Evolutionary conservation across 169 alveolate genomes (phyloP), one percentile per base, ranked within the genome.

Genomic region (Cryptosporidium xiaoi): DNA sequence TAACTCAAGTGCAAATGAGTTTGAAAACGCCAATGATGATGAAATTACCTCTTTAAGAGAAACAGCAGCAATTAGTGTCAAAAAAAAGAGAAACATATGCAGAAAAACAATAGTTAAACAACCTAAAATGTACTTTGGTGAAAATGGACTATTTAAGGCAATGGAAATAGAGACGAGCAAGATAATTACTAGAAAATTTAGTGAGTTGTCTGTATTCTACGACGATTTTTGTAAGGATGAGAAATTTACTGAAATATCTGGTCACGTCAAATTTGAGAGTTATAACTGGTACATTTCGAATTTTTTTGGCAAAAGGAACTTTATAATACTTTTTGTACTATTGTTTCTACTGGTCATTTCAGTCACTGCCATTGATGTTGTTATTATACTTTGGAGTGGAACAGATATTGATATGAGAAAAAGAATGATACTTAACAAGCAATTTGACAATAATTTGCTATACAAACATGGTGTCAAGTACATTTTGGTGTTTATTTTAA

Each of bases 351-450:
- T 77, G 3, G 31, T 71, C 6, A n/a, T 77, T 27, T 40, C 48
- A 8, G 50, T 62, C 13, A 56, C 31, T 29, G 40, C 50, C 3
- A 56, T 77, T 46, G 71, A 77, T 40, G 44, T 44, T 10, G 44
- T 77, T 16, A 62, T 62, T 1, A 77, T 77, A 12, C 60, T 77
- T 58, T 77, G 87, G 87, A 77, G 87, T 50, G 87, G 87, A 36
- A 40, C 69, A 8, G 87, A 77, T 5, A 33, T 69, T 6, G 83
- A 69, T 40, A 69, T 69, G 83, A 69, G 83, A 36, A 69, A 66
- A 48, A 64, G 56, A 13, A 69, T 69, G 83, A 51, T 69, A 29
- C n/a, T 51, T 1, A 69, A 36, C 34, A 69, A 15, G 31, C 48
- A 69, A n/a, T 69, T 69, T 31, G 55, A 69, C 34, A 24, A 69